phyloP scores from a whole-genome alignment of 2,329 filamentous ascomycete genomes.

The Talaromyces sp. region DNA sequence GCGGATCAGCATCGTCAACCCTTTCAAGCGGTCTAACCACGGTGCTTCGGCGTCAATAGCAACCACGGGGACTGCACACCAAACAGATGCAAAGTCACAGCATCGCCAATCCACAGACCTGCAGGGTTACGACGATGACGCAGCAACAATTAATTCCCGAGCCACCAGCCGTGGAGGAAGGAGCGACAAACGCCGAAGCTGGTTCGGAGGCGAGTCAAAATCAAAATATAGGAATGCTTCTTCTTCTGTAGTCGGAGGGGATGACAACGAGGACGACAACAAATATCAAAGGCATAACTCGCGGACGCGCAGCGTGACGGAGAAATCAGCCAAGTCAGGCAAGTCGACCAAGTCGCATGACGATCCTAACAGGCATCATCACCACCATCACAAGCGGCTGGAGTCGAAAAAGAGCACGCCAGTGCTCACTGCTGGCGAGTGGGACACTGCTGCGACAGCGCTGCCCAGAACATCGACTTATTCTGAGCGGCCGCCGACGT shows the following conservation, averaged over 20 bases:
- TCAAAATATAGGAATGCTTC: conserved; percentile 20
- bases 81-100: conserved; percentile 16
- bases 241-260: neutral
- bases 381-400: conserved; percentile 10
- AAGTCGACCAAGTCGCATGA: conserved; percentile 1
- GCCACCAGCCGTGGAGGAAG: conserved; percentile 28
- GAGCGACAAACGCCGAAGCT: conserved; percentile 35
- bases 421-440: conserved; percentile 10
- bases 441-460: conserved; percentile 27
- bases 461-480: conserved; percentile 26
- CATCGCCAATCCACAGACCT: conserved; percentile 11
- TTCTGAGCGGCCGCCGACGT: conserved; percentile 27
- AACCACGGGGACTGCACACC: conserved; percentile 21
- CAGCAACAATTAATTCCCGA: conserved; percentile 32
- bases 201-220: conserved; percentile 29
- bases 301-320: conserved; percentile 10
- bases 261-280: conserved; percentile 1
- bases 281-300: conserved; percentile 19
- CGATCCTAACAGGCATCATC: neutral
- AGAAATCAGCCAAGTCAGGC: conserved; percentile 8
- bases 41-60: conserved; percentile 29
- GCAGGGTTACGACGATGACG: conserved; percentile 24
- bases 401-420: conserved; percentile 11
- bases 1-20: conserved; percentile 38
- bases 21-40: conserved; percentile 37